phyloP scores from a whole-genome alignment of 2,329 filamentous ascomycete species.

The Phialocephala subalpina region DNA sequence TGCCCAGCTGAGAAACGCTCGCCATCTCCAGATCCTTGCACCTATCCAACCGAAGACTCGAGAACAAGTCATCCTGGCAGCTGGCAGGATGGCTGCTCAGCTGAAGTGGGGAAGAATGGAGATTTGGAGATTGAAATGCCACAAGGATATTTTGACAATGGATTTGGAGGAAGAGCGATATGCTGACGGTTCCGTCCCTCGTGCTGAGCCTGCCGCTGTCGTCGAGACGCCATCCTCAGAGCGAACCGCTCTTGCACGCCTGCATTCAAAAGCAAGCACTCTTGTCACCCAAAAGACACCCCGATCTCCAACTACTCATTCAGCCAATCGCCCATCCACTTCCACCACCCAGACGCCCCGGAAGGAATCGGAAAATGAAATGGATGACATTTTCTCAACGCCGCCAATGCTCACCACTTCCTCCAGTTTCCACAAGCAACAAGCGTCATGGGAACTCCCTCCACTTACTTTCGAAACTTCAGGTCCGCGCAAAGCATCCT shows the following conservation, averaged over 20 bases:
- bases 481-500: conserved; percentile 50
- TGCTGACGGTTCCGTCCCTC: conserved; percentile 29
- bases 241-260: conserved; percentile 42
- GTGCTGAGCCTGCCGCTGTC: conserved; percentile 25
- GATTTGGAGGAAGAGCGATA: conserved; percentile 82
- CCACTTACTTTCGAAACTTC: conserved; percentile 47
- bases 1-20: conserved; percentile 83
- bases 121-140: conserved; percentile 90
- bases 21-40: conserved; percentile 87
- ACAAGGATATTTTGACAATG: conserved; percentile 84
- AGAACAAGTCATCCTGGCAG: conserved; percentile 85
- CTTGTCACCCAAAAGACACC: conserved; percentile 48
- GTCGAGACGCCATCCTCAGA: conserved; percentile 36
- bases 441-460: conserved; percentile 54
- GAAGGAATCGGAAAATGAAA: conserved; percentile 48
- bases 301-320: conserved; percentile 45
- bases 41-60: conserved; percentile 91
- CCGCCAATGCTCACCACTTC: conserved; percentile 52
- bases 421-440: conserved; percentile 49
- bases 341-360: conserved; percentile 43
- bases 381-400: conserved; percentile 57
- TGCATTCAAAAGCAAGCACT: conserved; percentile 48
- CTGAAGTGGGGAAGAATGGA: conserved; percentile 94
- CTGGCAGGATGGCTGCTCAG: conserved; percentile 84
- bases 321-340: conserved; percentile 44